Conservation (phyloP, 768 basidiomycete genomes). For the Gautieria morchelliformis region DNA sequence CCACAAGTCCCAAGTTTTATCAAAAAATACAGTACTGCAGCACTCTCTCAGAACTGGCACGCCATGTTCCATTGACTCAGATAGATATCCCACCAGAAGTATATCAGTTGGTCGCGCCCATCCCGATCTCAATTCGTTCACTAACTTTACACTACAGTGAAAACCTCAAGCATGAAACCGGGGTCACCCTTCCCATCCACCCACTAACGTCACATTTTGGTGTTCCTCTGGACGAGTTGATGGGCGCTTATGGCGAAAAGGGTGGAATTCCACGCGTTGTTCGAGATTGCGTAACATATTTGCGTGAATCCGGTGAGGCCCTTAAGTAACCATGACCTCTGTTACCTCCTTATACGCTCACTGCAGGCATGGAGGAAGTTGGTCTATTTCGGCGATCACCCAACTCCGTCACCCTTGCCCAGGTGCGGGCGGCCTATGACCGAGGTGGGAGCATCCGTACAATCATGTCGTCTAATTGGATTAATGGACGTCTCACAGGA, state of each 20-base stretch:
- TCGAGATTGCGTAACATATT: slow-evolving; percentile 61
- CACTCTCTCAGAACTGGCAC: slow-evolving; percentile 71
- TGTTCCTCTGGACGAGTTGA: slow-evolving; percentile 70
- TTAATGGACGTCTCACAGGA: slow-evolving; percentile 29
- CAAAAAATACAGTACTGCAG: slow-evolving; percentile 70
- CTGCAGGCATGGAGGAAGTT: slow-evolving; percentile 51
- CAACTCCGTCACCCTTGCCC: slow-evolving; percentile 53
- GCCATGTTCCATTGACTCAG: slow-evolving; percentile 73
- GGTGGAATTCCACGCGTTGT: slow-evolving; percentile 75
- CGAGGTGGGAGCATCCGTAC: slow-evolving; percentile 36
- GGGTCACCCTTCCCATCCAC: slow-evolving; percentile 57
- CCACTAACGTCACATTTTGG: slow-evolving; percentile 63
- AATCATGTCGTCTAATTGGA: background rate
- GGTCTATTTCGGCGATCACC: slow-evolving; percentile 82
- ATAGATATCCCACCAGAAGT: slow-evolving; percentile 79
- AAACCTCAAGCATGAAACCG: slow-evolving; percentile 64
- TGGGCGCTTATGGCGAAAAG: slow-evolving; percentile 79
- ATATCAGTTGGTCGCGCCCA: slow-evolving; percentile 52
- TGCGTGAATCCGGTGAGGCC: slow-evolving; percentile 45
- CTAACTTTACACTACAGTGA: slow-evolving; percentile 38
- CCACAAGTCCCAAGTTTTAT: slow-evolving; percentile 77
- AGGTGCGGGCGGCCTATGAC: slow-evolving; percentile 79
- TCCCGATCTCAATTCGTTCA: background rate
- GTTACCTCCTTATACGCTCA: background rate
- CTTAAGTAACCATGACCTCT: background rate